Base-by-base conservation (phyloP, 768 basidiomycete species). In the Sarcodon aspratus region DNA sequence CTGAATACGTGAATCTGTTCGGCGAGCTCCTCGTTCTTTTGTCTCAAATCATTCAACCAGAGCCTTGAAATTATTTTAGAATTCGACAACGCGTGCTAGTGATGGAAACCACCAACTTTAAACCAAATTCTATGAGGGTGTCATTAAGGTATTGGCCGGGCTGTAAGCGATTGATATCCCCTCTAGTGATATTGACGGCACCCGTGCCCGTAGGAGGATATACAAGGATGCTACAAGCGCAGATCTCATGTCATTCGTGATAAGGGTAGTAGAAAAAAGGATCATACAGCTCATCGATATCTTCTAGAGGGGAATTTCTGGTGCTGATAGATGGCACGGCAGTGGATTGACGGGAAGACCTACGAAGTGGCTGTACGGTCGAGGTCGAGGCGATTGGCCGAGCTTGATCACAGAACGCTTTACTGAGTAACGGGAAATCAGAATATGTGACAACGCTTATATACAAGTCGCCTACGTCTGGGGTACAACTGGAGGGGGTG, bases 131-230 rank as follows among this genome's bases (percentile, higher is more conserved):
- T 32, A 98, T 93, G 34, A 99, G 68, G 0, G 90, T 96, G 66
- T 99, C 96, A 60, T 99, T 99, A 44, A 99, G 71, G 61, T 83
- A 98, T 61, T 95, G 89, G 33, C 79, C 80, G 0, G 83, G 82
- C 46, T 78, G 66, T 33, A 97, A 63, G 9, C 95, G 80, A 48
- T 69, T 69, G 27, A 84, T 64, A 57, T 98, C 96, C 18, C 80
- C 82, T 36, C 76, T 73, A 11, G 84, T 93, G 56, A 99, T 76
- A 53, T 82, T 85, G 36, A 98, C 78, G 2, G 84, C 82, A 7
- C 88, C 86, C 12, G 77, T 73, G 3, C 76, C 73, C 13, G 74
- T 73, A 40, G 74, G 76, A 27, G 89, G 89, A 61, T 86, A 92
- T 27, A 83, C 76, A 44, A 91, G 61, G 21, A 90, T 72, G n/a